Conservation (phyloP, 306 rosid genomes). For the Ochetophila trinervis region DNA sequence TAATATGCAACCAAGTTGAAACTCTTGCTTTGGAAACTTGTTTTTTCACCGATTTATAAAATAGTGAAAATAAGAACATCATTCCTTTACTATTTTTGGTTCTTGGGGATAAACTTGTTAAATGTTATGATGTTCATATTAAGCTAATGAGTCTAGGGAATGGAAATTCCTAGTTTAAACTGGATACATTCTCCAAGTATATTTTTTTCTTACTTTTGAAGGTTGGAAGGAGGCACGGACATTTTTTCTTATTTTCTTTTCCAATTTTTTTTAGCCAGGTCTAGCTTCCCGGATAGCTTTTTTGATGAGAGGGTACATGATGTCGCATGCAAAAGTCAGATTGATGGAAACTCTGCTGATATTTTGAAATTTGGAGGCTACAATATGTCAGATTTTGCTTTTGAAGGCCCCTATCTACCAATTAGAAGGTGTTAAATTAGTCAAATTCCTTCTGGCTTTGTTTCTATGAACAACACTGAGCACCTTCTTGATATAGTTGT, state of each 20-base stretch:
- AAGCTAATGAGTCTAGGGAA: neutral
- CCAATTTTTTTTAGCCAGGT: constrained; percentile 37
- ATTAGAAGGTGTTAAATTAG: constrained; percentile 38
- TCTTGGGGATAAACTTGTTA: neutral
- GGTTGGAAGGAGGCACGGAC: neutral
- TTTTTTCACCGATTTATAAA: neutral
- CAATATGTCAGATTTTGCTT: constrained; percentile 34
- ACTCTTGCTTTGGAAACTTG: neutral
- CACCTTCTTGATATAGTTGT: constrained; percentile 24
- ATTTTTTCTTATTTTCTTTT: constrained; percentile 4
- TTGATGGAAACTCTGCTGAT: constrained; percentile 34
- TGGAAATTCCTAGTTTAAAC: neutral
- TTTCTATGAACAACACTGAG: constrained; percentile 18
- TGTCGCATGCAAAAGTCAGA: constrained; percentile 43
- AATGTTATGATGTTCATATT: neutral
- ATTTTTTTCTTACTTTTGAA: neutral
- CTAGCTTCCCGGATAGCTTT: constrained; percentile 41
- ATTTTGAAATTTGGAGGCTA: constrained; percentile 29
- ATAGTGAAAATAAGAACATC: neutral
- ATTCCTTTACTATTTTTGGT: neutral
- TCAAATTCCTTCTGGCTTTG: neutral
- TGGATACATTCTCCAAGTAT: too few species aligned
- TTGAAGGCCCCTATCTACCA: constrained; percentile 43
- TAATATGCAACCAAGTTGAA: neutral
- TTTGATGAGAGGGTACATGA: constrained; percentile 44